Base-by-base conservation (phyloP, 2,329 filamentous ascomycete genomes). In the Fusarium transvaalense region DNA sequence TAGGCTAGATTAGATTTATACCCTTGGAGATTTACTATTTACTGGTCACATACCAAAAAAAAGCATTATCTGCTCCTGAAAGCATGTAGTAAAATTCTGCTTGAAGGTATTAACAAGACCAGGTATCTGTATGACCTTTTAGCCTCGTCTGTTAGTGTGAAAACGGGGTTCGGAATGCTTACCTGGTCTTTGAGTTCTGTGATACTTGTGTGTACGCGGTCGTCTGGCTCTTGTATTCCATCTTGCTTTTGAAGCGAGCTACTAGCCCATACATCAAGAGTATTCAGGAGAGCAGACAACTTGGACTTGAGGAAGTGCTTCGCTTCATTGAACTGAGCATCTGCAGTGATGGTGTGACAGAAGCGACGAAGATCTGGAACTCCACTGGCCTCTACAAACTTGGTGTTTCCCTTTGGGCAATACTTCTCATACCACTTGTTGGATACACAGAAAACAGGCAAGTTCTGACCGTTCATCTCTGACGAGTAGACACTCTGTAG, bases 371-470 rank as follows among this genome's bases (percentile, higher is more conserved):
- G 72, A 7, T 71, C 69, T 2, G 78, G 77, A 25, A 80, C 72
- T 0, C 76, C 76, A 29, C 76, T 78, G 8, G 72, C 75, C 3
- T 61, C 38, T 12, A 78, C 71, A 48, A 74, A 60, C 3, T 73
- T 69, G 4, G 37, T 39, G 45, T 76, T 74, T 14, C 76, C 77
- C 47, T 76, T 75, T 21, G 60, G 68, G 17, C 67, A 70, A 53
- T 76, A 75, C 50, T 78, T 76, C 39, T 78, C 72, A 58, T 79
- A 80, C 43, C 69, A 69, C 14, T 63, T 75, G 59, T 79, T 79
- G 8, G 77, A 79, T 1, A 80, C 74, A 41, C 77, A 80, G 47
- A 80, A 80, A 2, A 79, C 76, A 25, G 79, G 67, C 3, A 79
- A 58, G 5, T 12, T 42, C 10, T 64, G 61, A 8, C 68, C 64